Conservation (phyloP, 83 land plant species). For the Picea engelmannii region DNA sequence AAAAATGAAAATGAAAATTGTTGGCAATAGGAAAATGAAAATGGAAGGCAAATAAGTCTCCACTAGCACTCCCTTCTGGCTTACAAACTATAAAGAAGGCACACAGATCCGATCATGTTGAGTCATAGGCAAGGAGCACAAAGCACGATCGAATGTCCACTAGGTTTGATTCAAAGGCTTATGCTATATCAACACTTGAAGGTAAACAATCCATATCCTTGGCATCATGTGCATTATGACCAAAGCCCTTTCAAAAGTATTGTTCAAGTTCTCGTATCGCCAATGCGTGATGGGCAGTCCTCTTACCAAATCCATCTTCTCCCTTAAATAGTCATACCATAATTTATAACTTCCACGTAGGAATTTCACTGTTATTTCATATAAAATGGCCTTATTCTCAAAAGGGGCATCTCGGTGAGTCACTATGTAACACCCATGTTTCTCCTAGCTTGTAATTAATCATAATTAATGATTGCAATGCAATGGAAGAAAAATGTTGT, state of each 20-base stretch:
- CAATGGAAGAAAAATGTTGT: too few relatives aligned
- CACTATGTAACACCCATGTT: constrained; percentile 71
- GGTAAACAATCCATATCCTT: constrained; percentile 87
- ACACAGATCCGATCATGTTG: constrained; percentile 95
- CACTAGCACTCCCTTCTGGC: too few relatives aligned
- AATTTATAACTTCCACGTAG: constrained; percentile 91
- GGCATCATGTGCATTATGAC: constrained; percentile 99
- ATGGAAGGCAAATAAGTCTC: too few relatives aligned
- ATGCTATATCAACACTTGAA: constrained; percentile 62
- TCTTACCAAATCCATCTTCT: constrained; percentile 62
- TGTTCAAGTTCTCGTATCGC: constrained; percentile 69
- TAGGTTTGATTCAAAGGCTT: constrained; percentile 63
- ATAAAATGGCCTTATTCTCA: constrained; percentile 65
- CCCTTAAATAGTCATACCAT: constrained; percentile 88
- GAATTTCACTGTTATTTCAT: constrained; percentile 80
- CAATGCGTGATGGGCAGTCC: constrained; percentile 59
- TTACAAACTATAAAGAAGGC: not conserved
- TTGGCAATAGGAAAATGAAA: too few relatives aligned
- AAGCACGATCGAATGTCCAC: constrained; percentile 83
- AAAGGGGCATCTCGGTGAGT: constrained; percentile 66
- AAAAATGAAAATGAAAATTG: too few relatives aligned
- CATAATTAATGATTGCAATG: too few relatives aligned
- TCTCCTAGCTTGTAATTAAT: too few relatives aligned
- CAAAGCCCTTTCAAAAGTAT: constrained; percentile 91
- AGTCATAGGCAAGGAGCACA: constrained; percentile 88